phyloP scores from a whole-genome alignment of 1,284 basidiomycete genomes.

The Rhizoctonia solani region DNA sequence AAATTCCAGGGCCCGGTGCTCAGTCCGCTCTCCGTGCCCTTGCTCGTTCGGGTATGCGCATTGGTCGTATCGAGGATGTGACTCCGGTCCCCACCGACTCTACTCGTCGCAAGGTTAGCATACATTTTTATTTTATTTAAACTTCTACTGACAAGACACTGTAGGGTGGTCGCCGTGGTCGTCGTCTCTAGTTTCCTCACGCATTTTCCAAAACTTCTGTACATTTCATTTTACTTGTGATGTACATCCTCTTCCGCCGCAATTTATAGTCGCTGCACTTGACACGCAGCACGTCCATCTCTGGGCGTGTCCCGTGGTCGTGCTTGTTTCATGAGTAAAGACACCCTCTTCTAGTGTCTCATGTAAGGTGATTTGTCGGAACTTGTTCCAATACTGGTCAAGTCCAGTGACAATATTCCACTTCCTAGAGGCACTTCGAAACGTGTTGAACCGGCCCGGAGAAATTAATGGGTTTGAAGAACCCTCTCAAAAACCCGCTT shows the following conservation, averaged over 20 bases:
- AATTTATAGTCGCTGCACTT: constrained; percentile 40
- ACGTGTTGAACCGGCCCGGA: background rate
- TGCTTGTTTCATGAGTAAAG: constrained; percentile 41
- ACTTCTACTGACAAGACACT: constrained; percentile 1
- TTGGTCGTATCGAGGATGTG: constrained; percentile 97
- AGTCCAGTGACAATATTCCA: background rate
- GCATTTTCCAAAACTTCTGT: background rate
- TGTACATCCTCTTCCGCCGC: constrained; percentile 5
- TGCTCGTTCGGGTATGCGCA: constrained; percentile 97
- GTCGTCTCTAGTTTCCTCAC: constrained; percentile 68
- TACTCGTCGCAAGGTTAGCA: constrained; percentile 87
- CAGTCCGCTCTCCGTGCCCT: constrained; percentile 98
- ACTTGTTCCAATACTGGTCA: background rate
- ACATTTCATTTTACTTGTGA: constrained; percentile 15
- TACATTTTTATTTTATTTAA: background rate
- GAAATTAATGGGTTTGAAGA: background rate
- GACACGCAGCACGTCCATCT: constrained; percentile 40
- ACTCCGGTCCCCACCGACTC: constrained; percentile 97
- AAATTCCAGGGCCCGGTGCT: constrained; percentile 69
- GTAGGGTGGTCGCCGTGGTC: constrained; percentile 99
- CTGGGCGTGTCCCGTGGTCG: constrained; percentile 74
- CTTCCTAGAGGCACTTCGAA: background rate
- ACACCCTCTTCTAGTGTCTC: background rate
- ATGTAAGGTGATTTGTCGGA: background rate
- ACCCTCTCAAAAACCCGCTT: background rate